Base-by-base conservation (phyloP, 805 yeast genomes). In the Zygoascus biomembranicola region DNA sequence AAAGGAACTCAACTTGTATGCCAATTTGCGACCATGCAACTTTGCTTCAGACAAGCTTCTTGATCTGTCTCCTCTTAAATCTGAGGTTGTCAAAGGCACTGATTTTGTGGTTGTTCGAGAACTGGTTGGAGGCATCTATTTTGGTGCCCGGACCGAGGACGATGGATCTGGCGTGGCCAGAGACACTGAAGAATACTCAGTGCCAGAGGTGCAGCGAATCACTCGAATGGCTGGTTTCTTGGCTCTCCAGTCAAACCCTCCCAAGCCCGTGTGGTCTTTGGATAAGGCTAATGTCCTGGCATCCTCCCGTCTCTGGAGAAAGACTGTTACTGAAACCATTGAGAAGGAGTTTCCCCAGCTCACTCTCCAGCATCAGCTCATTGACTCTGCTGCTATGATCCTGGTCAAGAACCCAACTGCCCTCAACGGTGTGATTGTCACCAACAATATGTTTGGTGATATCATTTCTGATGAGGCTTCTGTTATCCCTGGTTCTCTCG, bases 361-460 rank as follows among this genome's bases (percentile, higher is more conserved):
- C 64, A 79, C 77, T 28, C 77, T 90, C 47, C 88, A 92, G 69
- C 97, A 94, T 73, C 99, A 94, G 76, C 80, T 94, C 70, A 92
- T 94, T 64, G 99, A 94, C 73, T 90, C 98, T 13, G 99, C 99
- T 51, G 98, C 99, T 50, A 94, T 94, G 99, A 92, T 92, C 66
- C 75, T 94, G 63, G 87, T 94, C 63, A 90, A 94, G 73, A 82
- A 80, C 57, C 99, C 99, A 64, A 85, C 90, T 44, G 83, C 83
- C 62, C 79, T 94, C 67, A 94, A 94, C 69, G 99, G 99, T 72
- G 79, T 94, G 50, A 82, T 94, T 50, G 81, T 94, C 67, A 92
- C 98, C 46, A 84, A 86, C 64, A 94, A 94, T 75, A 92, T 94
- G 96, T 94, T 94, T 70, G 99, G 99, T 66, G 99, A 94, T 70